These are phyloP conservation scores for Aspergillus flavus DNA, from an alignment of 2,329 filamentous ascomycete species.

Conservation along the genomic window DNA sequence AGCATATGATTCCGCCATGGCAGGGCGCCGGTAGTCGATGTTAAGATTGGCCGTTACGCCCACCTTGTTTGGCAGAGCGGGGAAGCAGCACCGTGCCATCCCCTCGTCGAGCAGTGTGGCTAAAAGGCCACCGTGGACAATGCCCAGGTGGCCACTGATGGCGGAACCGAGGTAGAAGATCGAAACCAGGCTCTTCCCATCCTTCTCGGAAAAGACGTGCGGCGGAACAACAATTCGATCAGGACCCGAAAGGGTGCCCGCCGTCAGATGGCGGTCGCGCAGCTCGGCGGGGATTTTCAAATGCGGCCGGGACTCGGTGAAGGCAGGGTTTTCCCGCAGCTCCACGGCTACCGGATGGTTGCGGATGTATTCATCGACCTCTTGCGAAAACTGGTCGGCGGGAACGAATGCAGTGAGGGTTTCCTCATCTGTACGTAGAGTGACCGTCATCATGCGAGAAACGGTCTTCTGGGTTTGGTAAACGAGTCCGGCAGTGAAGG, in stretches of 20 bases:
- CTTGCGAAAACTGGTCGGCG: constrained; percentile 53
- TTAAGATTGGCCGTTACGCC: constrained; percentile 82
- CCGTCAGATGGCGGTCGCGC: constrained; percentile 76
- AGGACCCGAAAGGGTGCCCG: constrained; percentile 73
- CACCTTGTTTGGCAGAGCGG: constrained; percentile 79
- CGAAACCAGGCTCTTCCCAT: constrained; percentile 69
- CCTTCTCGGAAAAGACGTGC: constrained; percentile 71
- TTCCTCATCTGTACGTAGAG: constrained; percentile 68
- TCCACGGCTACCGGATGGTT: constrained; percentile 72
- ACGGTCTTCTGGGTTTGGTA: constrained; percentile 30
- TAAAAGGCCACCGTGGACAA: constrained; percentile 86
- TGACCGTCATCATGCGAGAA: constrained; percentile 37
- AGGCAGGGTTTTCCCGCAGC: constrained; percentile 67
- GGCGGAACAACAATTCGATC: constrained; percentile 81
- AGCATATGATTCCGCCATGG: constrained; percentile 72
- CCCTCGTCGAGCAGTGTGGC: constrained; percentile 94
- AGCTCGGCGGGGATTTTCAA: constrained; percentile 76
- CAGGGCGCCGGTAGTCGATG: constrained; percentile 79
- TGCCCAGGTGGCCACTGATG: constrained; percentile 85
- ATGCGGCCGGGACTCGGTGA: constrained; percentile 79
- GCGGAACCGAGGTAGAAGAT: constrained; percentile 77
- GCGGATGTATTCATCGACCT: constrained; percentile 74
- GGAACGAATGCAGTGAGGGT: constrained; percentile 68
- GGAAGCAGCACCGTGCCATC: constrained; percentile 83
- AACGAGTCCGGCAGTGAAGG: constrained; percentile 35